Evolutionary conservation across 192 early-diverging fungal genomes (phyloP).

Genomic region (Powellomyces hirtus): DNA sequence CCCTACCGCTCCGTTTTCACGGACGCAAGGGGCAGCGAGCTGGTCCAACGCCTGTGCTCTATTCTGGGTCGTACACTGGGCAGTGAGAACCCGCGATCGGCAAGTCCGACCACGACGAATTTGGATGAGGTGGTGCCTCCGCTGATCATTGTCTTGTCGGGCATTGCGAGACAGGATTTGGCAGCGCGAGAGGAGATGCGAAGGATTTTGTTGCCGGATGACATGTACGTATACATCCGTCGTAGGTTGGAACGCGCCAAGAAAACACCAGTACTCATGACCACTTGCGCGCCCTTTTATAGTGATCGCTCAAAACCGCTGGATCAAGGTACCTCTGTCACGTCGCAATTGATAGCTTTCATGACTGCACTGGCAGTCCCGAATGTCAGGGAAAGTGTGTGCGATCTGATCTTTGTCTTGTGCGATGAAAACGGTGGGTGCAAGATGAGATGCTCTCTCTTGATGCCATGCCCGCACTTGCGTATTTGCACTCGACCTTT

Average conservation of each 20-base stretch:
- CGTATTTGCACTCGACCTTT: not conserved
- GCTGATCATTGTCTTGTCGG: constrained; percentile 61
- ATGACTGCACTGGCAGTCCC: constrained; percentile 67
- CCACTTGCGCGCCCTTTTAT: not conserved
- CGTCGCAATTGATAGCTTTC: constrained; percentile 62
- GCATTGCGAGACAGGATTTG: constrained; percentile 53
- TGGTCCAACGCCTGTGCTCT: not conserved
- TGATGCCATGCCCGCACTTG: constrained; percentile 42
- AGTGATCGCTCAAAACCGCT: constrained; percentile 74
- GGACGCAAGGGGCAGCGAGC: constrained; percentile 14
- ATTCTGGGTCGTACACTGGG: not conserved
- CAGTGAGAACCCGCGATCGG: not conserved
- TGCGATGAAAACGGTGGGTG: constrained; percentile 59
- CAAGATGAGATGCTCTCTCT: too few species aligned
- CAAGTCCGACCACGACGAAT: not conserved
- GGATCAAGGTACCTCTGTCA: constrained; percentile 58
- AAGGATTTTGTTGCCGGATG: constrained; percentile 56
- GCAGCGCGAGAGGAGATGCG: constrained; percentile 40
- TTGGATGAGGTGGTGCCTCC: constrained; percentile 70
- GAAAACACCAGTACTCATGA: not conserved
- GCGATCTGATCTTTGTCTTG: constrained; percentile 65
- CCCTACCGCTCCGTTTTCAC: constrained; percentile 32
- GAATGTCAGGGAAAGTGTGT: constrained; percentile 56
- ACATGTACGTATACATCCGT: constrained; percentile 62
- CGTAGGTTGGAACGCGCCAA: too few species aligned